Percentiles rank a stretch among this genome's conserved stretches.
Conservation (phyloP, 345 rosid genomes). For the Hirschfeldia incana region DNA sequence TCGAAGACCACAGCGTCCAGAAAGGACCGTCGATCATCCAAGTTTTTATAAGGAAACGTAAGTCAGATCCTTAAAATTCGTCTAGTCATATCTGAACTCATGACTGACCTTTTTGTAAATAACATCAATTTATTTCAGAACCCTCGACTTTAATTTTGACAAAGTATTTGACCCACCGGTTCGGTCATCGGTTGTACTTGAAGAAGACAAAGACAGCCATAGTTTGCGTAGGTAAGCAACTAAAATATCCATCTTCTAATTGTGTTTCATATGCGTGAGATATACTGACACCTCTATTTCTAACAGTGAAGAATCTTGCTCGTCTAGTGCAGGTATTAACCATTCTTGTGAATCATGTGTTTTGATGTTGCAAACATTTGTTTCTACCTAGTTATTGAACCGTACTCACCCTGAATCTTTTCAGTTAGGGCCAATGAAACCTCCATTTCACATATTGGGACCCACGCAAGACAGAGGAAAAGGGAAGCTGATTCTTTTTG, state of each 20-base stretch:
- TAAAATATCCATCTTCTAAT: slow-evolving; percentile 20
- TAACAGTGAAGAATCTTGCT: slow-evolving; percentile 88
- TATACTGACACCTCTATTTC: slow-evolving; percentile 31
- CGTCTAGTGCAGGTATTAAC: slow-evolving; percentile 74
- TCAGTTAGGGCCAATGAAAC: slow-evolving; percentile 50
- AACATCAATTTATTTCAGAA: slow-evolving; percentile 12
- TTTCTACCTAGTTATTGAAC: slow-evolving; percentile 10
- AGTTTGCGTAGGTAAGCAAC: slow-evolving; percentile 59
- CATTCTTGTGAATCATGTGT: slow-evolving; percentile 8
- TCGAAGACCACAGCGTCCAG: slow-evolving; percentile 41
- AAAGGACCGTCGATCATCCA: slow-evolving; percentile 35
- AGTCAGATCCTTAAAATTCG: slow-evolving; percentile 23
- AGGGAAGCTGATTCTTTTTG: slow-evolving; percentile 34
- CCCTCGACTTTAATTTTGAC: slow-evolving; percentile 15
- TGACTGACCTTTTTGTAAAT: background rate
- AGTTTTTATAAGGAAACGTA: slow-evolving; percentile 42
- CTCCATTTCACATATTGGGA: slow-evolving; percentile 33
- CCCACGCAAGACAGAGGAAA: slow-evolving; percentile 38
- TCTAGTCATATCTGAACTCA: slow-evolving; percentile 6
- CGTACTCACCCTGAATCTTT: slow-evolving; percentile 17
- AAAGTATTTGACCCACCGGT: slow-evolving; percentile 40
- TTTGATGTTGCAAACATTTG: slow-evolving; percentile 10
- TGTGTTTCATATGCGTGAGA: slow-evolving; percentile 5
- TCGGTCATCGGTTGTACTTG: slow-evolving; percentile 43
- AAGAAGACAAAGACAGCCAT: slow-evolving; percentile 53